Conservation (phyloP, 2,329 filamentous ascomycete species). For the Aschersonia sp. region DNA sequence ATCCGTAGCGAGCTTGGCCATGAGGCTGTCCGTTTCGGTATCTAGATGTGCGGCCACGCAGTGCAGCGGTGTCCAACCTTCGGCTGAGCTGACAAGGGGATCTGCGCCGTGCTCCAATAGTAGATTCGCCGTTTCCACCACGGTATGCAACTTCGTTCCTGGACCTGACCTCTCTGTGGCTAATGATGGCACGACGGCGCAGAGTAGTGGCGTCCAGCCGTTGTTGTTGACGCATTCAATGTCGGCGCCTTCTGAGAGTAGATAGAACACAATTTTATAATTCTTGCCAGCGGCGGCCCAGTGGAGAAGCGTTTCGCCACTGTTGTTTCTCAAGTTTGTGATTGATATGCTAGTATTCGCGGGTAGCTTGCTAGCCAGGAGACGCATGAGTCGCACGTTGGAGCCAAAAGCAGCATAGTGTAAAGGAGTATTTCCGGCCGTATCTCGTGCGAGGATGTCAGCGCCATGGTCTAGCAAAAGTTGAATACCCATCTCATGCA, state of each 20-base stretch:
- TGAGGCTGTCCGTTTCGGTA: not conserved
- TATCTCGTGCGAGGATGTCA: constrained; percentile 6
- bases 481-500: constrained; percentile 7
- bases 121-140: constrained; percentile 5
- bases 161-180: not conserved
- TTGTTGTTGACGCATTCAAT: constrained; percentile 10
- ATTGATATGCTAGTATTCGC: not conserved
- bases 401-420: constrained; percentile 8
- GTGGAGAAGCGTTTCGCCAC: constrained; percentile 13
- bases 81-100: constrained; percentile 6
- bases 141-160: constrained; percentile 1
- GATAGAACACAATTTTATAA: constrained; percentile 8
- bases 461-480: constrained; percentile 9
- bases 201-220: constrained; percentile 16
- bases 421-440: constrained; percentile 10
- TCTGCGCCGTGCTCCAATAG: constrained; percentile 11
- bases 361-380: constrained; percentile 7
- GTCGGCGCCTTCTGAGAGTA: constrained; percentile 7
- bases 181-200: constrained; percentile 9
- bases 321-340: constrained; percentile 5
- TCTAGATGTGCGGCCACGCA: constrained; percentile 5
- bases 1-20: constrained; percentile 2
- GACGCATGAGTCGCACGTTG: constrained; percentile 6
- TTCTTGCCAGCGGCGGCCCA: constrained; percentile 13
- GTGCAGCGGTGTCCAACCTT: constrained; percentile 13